phyloP scores from a whole-genome alignment of 352 stramenopile genomes.

The Phytopythium vexans region DNA sequence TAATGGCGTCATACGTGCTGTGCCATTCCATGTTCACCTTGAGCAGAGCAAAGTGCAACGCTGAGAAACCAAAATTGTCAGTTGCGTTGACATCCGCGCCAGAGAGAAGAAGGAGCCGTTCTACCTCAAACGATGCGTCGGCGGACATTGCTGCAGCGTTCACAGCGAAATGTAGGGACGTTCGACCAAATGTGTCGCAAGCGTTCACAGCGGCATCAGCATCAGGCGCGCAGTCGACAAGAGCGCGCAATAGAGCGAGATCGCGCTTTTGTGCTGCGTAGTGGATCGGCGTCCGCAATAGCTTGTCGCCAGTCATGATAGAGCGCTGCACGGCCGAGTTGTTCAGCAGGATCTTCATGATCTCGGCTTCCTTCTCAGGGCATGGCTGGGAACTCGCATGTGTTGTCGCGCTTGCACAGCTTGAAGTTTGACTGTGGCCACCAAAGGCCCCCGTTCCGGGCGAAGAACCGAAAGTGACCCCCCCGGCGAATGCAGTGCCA shows the following conservation, averaged over 20 bases:
- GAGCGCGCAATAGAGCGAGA: slow-evolving; percentile 41
- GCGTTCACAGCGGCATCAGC: slow-evolving; percentile 34
- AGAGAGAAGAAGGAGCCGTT: slow-evolving; percentile 57
- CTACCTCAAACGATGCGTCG: slow-evolving; percentile 68
- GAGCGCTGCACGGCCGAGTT: slow-evolving; percentile 35
- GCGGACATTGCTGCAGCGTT: slow-evolving; percentile 59
- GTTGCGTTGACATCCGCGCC: slow-evolving; percentile 46
- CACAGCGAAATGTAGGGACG: slow-evolving; percentile 64
- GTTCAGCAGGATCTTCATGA: slow-evolving; percentile 14
- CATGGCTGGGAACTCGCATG: no score
- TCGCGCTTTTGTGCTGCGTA: slow-evolving; percentile 58
- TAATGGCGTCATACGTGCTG: slow-evolving; percentile 32
- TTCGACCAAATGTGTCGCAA: slow-evolving; percentile 40
- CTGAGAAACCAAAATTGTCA: slow-evolving; percentile 53
- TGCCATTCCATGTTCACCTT: slow-evolving; percentile 72
- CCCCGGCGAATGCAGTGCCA: neutral
- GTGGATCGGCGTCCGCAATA: slow-evolving; percentile 51
- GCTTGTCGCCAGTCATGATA: slow-evolving; percentile 35
- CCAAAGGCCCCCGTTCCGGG: no score
- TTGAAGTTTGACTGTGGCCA: neutral
- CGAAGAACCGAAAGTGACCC: neutral
- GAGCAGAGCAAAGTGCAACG: slow-evolving; percentile 66
- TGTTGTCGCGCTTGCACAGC: neutral
- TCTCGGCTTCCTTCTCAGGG: neutral
- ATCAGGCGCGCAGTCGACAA: slow-evolving; percentile 36